Base-by-base conservation (phyloP, 1,284 basidiomycete species). In the Irpex rosettiformis region DNA sequence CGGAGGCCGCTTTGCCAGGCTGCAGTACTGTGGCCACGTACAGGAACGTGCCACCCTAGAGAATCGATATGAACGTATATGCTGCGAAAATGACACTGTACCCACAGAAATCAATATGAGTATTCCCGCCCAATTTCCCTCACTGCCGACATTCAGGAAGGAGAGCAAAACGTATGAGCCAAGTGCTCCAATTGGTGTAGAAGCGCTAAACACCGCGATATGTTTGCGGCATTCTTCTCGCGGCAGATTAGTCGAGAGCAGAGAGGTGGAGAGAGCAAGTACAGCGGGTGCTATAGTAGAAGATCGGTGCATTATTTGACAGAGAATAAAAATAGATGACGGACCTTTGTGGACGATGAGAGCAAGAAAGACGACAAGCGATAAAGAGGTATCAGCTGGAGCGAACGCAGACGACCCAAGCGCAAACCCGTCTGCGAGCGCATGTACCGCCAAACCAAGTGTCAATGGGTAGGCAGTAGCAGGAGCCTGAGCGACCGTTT, bases 1-100 rank as follows among this genome's bases (percentile, higher is more conserved):
- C 77, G 16, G 73, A 63, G 22, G 75, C 65, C 8, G 76, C 69
- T 52, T 76, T 74, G 13, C 77, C 77, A 13, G 90, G 85, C 69
- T 93, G 91, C 24, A 95, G 78, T 33, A 94, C 89, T 2, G 95
- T 96, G 0, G 95, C 94, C 30, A 98, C 95, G 69, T 96, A 98
- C 28, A 98, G 77, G 73, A 98, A 98, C 1, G 93, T 94, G 13
- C 95, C 95, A 40, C 93, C 96, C 93, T 94, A 62, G n/a, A 45
- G 25, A 4, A 64, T 29, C n/a, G 53, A 45, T 6, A 61, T 53
- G 54, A 24, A 33, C 37, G 45, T 40, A 49, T 54, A 7, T 40
- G 58, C 47, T 33, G n/a, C 25, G 16, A 54, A 43, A 61, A 13
- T 16, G 27, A 33, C 30, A 52, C 43, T 21, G 13, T 37, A 66